phyloP scores from a whole-genome alignment of 768 basidiomycete genomes.

The Pisolithus orientalis region DNA sequence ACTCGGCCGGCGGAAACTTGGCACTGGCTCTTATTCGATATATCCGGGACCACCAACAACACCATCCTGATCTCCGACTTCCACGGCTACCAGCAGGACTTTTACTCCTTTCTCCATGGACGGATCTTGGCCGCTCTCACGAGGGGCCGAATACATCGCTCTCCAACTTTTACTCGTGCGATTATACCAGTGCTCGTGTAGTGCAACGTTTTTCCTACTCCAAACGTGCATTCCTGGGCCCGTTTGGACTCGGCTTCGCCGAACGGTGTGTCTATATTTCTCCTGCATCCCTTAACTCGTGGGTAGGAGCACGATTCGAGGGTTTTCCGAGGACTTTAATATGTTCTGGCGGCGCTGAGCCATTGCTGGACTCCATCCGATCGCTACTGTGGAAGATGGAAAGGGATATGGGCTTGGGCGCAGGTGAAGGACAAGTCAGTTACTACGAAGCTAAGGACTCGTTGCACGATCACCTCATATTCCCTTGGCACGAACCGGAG shows the following conservation, averaged over 20 bases:
- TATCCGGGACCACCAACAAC: constrained; percentile 17
- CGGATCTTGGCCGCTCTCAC: constrained; percentile 15
- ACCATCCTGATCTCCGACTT: constrained; percentile 10
- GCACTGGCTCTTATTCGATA: constrained; percentile 35
- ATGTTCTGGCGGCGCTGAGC: constrained; percentile 51
- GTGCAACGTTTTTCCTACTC: constrained; percentile 22
- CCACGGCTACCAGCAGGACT: constrained; percentile 23
- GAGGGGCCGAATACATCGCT: constrained; percentile 32
- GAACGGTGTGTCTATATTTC: constrained; percentile 53
- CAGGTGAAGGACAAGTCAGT: constrained; percentile 31
- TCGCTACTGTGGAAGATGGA: constrained; percentile 45
- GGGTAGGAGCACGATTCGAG: constrained; percentile 37
- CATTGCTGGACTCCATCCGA: constrained; percentile 38
- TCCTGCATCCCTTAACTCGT: constrained; percentile 43
- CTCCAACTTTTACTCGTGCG: constrained; percentile 17
- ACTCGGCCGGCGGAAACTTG: constrained; percentile 52
- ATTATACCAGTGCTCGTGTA: constrained; percentile 22
- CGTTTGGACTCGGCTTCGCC: constrained; percentile 40
- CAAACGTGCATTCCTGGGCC: constrained; percentile 36
- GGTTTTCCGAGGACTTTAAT: constrained; percentile 60
- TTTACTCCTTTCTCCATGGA: constrained; percentile 31
- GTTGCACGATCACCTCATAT: constrained; percentile 48
- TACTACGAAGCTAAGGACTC: constrained; percentile 48
- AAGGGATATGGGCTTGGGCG: constrained; percentile 44
- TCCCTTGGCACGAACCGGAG: constrained; percentile 53